Evolutionary conservation across 352 stramenopile species (phyloP), one percentile per base, ranked within the genome.

Genomic region (Thalassiosira sp.): DNA sequence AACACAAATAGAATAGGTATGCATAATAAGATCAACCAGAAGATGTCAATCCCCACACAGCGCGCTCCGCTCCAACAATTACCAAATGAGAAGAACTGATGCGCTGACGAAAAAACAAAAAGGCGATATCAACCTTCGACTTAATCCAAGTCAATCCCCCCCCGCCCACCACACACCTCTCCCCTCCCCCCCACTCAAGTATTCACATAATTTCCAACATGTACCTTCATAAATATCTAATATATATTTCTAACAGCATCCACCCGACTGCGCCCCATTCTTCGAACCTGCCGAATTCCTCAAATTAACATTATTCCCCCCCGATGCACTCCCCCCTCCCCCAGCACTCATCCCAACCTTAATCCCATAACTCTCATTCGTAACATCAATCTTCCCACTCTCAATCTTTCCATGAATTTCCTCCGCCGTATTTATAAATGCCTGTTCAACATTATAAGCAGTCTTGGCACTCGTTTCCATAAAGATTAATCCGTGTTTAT

Each of bases 401-500:
- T 87, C 51, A 77, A 94, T 93, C 72, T 92, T 91, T n/a, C 71
- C 84, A 72, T 94, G 86, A 80, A 94, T 93, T 35, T 89, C 82
- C 64, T 91, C 77, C 1, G 89, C 89, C 2, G 87, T 92, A 58
- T 84, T 80, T 67, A 94, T 87, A 89, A 95, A 91, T 76, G 97
- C 95, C 67, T 97, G 91, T 89, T 99, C 97, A 3, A 99, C 97
- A 82, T 99, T 99, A 48, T 95, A 95, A 2, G 96, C 95, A 2
- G 97, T 99, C 90, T 99, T 99, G 13, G 97, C 97, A 52, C 94
- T 98, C 2, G 97, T 99, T 87, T 99, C 97, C 53, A 99, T 88
- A 89, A 99, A 99, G 64, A 99, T 97, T n/a, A 99, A 89, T 0
- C 97, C 97, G 85, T 99, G 97, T 73, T 98, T 95, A 80, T 98